Percentiles rank a stretch among this genome's conserved stretches.
Conservation (phyloP, 495 filamentous ascomycete species). For the Podospora pseudocomata region DNA sequence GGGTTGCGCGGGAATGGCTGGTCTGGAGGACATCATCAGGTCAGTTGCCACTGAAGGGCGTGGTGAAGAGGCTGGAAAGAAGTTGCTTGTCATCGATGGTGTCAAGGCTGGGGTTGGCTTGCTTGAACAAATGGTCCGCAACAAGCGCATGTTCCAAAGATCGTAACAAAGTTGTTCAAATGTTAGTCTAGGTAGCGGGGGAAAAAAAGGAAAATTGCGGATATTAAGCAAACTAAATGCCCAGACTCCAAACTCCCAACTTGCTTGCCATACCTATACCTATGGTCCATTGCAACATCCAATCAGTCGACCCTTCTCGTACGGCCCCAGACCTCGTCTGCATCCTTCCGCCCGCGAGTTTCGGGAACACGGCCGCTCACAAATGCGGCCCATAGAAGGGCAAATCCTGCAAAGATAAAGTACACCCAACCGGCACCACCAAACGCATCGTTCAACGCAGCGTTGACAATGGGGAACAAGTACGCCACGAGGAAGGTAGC, state of each 20-base stretch:
- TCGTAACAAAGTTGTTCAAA: slow-evolving; percentile 6
- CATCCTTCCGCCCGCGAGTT: slow-evolving; percentile 73
- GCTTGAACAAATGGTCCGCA: slow-evolving; percentile 55
- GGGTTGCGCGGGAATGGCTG: slow-evolving; percentile 90
- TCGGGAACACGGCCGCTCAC: slow-evolving; percentile 72
- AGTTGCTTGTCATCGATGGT: slow-evolving; percentile 76
- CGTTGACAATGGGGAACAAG: slow-evolving; percentile 85
- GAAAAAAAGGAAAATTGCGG: slow-evolving; percentile 4
- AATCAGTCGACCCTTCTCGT: slow-evolving; percentile 49
- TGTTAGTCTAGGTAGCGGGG: background rate
- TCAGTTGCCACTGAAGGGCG: slow-evolving; percentile 61
- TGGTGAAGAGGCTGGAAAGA: slow-evolving; percentile 55
- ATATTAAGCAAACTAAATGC: background rate
- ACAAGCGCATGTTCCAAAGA: slow-evolving; percentile 35
- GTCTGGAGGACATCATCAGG: slow-evolving; percentile 76
- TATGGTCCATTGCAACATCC: background rate
- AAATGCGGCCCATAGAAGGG: slow-evolving; percentile 61
- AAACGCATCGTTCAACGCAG: slow-evolving; percentile 52
- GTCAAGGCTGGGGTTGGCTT: slow-evolving; percentile 72
- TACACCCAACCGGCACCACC: slow-evolving; percentile 78
- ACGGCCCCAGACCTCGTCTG: slow-evolving; percentile 86
- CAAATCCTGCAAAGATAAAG: slow-evolving; percentile 78
- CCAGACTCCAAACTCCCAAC: slow-evolving; percentile 6
- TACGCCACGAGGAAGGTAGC: slow-evolving; percentile 90
- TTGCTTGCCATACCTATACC: background rate